Percentiles rank a stretch among this genome's conserved stretches.
These are phyloP conservation scores for Cordyceps javanica DNA, from an alignment of 2,329 filamentous ascomycete genomes.

Conservation along the genomic window DNA sequence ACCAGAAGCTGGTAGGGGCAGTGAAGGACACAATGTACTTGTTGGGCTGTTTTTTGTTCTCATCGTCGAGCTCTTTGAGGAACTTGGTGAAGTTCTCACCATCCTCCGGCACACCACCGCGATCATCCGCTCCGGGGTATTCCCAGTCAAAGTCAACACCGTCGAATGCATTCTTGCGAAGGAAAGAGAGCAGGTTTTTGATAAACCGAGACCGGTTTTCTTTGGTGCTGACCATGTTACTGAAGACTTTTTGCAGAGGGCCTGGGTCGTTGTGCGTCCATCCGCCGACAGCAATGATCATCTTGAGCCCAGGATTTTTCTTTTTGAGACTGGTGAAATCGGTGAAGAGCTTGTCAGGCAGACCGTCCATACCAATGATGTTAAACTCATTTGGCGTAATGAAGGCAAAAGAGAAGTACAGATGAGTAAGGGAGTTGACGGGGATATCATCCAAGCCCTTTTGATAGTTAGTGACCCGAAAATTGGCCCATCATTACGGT, in stretches of 20 bases:
- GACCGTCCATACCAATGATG: constrained; percentile 24
- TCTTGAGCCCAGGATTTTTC: constrained; percentile 22
- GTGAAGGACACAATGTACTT: constrained; percentile 17
- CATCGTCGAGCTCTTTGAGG: constrained; percentile 14
- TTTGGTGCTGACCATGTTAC: constrained; percentile 17
- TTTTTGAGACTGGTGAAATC: constrained; percentile 27
- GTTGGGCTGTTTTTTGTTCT: background rate
- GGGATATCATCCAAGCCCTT: constrained; percentile 16
- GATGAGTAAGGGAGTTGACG: constrained; percentile 19
- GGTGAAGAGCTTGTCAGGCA: constrained; percentile 12
- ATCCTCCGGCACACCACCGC: constrained; percentile 14
- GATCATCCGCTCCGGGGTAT: constrained; percentile 17
- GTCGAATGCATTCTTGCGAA: constrained; percentile 20
- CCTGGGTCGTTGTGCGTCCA: constrained; percentile 32
- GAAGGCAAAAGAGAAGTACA: constrained; percentile 28
- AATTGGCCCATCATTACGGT: too few relatives aligned
- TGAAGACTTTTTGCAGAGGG: constrained; percentile 21
- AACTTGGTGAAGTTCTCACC: constrained; percentile 16
- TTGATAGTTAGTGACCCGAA: background rate
- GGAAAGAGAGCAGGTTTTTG: constrained; percentile 20
- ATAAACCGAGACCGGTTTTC: constrained; percentile 30
- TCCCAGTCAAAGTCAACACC: constrained; percentile 26
- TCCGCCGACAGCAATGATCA: constrained; percentile 32
- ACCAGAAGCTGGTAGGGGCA: constrained; percentile 20
- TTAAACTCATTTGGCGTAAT: constrained; percentile 24